Percentiles rank a stretch among this genome's conserved stretches.
phyloP scores from a whole-genome alignment of 1,139 yeast genomes.

The Torulaspora globosa region DNA sequence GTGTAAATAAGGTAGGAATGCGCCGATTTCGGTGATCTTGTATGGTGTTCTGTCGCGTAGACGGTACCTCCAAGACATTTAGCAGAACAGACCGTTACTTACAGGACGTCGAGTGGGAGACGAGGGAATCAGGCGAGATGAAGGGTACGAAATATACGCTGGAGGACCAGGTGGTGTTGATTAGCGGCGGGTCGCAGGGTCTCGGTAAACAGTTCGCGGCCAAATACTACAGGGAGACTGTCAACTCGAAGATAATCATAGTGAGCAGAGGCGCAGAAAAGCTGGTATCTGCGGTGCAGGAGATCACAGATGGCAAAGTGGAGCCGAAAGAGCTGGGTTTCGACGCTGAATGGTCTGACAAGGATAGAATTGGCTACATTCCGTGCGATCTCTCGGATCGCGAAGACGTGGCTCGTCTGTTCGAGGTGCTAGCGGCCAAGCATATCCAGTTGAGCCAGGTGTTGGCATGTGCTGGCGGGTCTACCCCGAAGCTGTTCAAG shows the following conservation, averaged over 20 bases:
- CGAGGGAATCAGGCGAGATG: background rate
- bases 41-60: background rate
- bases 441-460: slow-evolving; percentile 58
- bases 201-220: slow-evolving; percentile 77
- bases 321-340: slow-evolving; percentile 26
- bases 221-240: slow-evolving; percentile 43
- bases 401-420: slow-evolving; percentile 45
- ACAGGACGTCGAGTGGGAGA: background rate
- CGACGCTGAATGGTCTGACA: slow-evolving; percentile 16
- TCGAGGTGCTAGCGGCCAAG: slow-evolving; percentile 33
- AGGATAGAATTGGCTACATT: slow-evolving; percentile 45
- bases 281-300: slow-evolving; percentile 47
- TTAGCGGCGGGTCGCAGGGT: slow-evolving; percentile 96
- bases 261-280: slow-evolving; percentile 70
- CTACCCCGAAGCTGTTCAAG: slow-evolving; percentile 71
- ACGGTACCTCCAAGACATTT: background rate
- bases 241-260: slow-evolving; percentile 62
- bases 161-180: slow-evolving; percentile 58
- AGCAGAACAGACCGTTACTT: background rate
- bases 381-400: slow-evolving; percentile 67
- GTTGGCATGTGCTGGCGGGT: slow-evolving; percentile 84
- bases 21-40: background rate
- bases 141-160: slow-evolving; percentile 27
- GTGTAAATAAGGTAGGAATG: slow-evolving; percentile 10
- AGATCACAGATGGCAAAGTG: slow-evolving; percentile 35